Base-by-base conservation (phyloP, 2,329 filamentous ascomycete species). In the Ophiostoma ips region DNA sequence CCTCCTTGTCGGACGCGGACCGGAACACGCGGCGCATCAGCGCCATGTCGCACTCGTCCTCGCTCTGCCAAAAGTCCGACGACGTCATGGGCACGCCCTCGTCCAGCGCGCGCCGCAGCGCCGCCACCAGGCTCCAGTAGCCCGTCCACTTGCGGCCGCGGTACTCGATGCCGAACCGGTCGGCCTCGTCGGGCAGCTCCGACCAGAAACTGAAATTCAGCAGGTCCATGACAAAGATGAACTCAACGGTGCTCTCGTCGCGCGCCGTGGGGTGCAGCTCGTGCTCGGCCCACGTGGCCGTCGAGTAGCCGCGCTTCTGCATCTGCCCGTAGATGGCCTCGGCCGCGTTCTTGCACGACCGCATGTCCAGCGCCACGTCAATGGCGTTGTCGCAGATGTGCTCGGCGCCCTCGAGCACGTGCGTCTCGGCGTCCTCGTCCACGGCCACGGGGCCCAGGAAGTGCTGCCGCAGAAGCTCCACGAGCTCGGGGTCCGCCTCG, bases 121-220 rank as follows among this genome's bases (percentile, higher is more conserved):
- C 78, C 21, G 92, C 92, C 18, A 96, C 87, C 50, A 98, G 68
- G 63, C 88, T 94, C 82, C 86, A 95, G 65, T 98, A 98, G 3
- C 92, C 92, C 0, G 88, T 95, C 87, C 88, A 96, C 51, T 67
- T 78, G 64, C 78, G 82, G 28, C 79, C 88, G 43, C 75, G 76
- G 65, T 95, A 96, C 51, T 86, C 81, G 38, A 98, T 76, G 10
- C 84, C 76, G 64, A 90, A 98, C 11, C 87, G 75, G 58, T 90
- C 80, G 5, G 79, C 73, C n/a, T n/a, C n/a, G 11, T 84, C 81
- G 0, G 71, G 65, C 41, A 67, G 62, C 48, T 86, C 82, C 13
- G 87, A 94, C 92, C 92, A 98, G 64, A 98, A 98, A 19, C 83
- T 94, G 62, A 96, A 98, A 63, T 98, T 98, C 47, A 98, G 70